Percentiles rank a stretch among this genome's conserved stretches.
These are phyloP conservation scores for Corymbia calophylla DNA, from an alignment of 441 rosid species.

Conservation along the genomic window DNA sequence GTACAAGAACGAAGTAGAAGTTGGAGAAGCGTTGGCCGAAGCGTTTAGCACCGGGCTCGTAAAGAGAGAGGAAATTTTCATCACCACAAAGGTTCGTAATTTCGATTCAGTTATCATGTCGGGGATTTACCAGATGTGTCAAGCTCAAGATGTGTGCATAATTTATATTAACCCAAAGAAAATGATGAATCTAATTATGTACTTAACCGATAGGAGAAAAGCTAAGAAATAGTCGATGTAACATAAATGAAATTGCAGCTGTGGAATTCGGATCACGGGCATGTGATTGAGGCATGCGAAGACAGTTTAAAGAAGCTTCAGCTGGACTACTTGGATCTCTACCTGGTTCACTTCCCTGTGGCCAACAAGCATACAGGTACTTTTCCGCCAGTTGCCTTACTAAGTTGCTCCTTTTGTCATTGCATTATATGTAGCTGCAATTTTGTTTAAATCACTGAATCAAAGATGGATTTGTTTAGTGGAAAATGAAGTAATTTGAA, in stretches of 20 bases:
- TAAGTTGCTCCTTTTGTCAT: not conserved
- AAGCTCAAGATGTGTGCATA: not conserved
- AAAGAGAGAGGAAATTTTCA: slow-evolving; percentile 79
- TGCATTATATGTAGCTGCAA: not conserved
- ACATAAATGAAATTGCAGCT: slow-evolving; percentile 30
- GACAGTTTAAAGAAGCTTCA: slow-evolving; percentile 86
- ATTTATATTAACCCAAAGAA: not conserved
- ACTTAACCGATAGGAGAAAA: not conserved
- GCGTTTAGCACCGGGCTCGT: slow-evolving; percentile 62
- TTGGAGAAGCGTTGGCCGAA: slow-evolving; percentile 79
- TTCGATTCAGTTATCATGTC: not conserved
- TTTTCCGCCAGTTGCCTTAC: not conserved
- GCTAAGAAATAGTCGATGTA: not conserved
- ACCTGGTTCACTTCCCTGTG: slow-evolving; percentile 80
- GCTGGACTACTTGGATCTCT: slow-evolving; percentile 86
- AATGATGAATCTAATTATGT: not conserved
- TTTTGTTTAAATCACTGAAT: not conserved
- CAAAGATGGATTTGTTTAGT: not conserved
- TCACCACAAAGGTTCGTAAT: slow-evolving; percentile 66
- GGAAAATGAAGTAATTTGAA: not conserved
- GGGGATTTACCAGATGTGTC: not conserved
- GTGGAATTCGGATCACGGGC: slow-evolving; percentile 96
- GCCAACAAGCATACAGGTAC: slow-evolving; percentile 81
- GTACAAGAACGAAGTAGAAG: slow-evolving; percentile 75
- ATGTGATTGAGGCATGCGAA: slow-evolving; percentile 82